Conservation (phyloP, 805 yeast genomes). For the Nakazawaea holstii region DNA sequence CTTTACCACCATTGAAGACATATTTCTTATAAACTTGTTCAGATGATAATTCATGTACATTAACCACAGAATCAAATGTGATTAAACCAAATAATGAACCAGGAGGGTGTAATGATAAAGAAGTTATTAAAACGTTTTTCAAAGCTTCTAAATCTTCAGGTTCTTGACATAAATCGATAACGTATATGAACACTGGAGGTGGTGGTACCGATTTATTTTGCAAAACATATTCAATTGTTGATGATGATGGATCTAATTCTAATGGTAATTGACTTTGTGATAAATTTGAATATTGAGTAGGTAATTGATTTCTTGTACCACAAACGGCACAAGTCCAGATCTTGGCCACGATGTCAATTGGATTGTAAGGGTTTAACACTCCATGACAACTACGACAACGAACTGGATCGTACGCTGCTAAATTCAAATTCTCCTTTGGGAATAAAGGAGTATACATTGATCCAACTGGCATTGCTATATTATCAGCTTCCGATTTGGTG, state of each 20-base stretch:
- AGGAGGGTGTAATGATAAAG: constrained; percentile 79
- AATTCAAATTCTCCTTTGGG: constrained; percentile 66
- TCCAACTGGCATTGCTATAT: constrained; percentile 92
- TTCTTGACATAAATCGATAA: constrained; percentile 86
- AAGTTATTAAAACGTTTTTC: constrained; percentile 72
- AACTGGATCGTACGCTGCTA: constrained; percentile 83
- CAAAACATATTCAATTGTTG: constrained; percentile 83
- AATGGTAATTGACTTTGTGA: constrained; percentile 74
- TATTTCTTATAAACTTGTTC: constrained; percentile 66
- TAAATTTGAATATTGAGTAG: constrained; percentile 74
- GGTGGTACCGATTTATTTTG: constrained; percentile 53
- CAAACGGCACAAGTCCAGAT: constrained; percentile 88
- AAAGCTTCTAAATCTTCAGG: constrained; percentile 79
- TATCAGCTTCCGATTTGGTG: constrained; percentile 81
- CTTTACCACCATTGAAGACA: constrained; percentile 87
- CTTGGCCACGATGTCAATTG: constrained; percentile 68
- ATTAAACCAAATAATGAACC: constrained; percentile 84
- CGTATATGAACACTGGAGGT: constrained; percentile 84
- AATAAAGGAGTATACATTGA: constrained; percentile 93
- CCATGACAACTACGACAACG: constrained; percentile 82
- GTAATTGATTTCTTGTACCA: constrained; percentile 70
- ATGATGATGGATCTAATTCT: constrained; percentile 62
- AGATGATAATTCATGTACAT: constrained; percentile 77
- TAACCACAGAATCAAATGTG: constrained; percentile 87
- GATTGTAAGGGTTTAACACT: constrained; percentile 82